Evolutionary conservation across 371 early-diverging fungal genomes (phyloP).

Genomic region (Circinella umbellata): DNA sequence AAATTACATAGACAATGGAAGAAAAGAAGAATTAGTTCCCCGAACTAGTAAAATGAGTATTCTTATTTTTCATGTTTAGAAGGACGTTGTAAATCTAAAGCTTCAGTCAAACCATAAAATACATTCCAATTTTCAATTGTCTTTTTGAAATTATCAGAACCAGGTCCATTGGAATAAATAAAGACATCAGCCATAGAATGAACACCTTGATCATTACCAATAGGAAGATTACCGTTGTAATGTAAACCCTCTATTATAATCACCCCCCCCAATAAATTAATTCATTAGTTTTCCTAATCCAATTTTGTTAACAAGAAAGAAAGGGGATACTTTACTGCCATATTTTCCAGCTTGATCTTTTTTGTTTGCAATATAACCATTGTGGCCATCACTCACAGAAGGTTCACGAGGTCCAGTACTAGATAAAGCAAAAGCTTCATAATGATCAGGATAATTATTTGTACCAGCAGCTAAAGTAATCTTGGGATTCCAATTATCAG

Average conservation of each 20-base stretch:
- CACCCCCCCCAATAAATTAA: no score
- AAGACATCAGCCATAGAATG: constrained; percentile 69
- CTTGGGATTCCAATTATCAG: constrained; percentile 63
- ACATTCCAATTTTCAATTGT: constrained; percentile 66
- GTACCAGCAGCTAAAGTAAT: constrained; percentile 69
- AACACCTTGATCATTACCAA: constrained; percentile 43
- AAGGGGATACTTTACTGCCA: constrained; percentile 19
- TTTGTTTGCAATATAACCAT: constrained; percentile 40
- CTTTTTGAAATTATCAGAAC: constrained; percentile 57
- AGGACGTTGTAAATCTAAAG: constrained; percentile 26
- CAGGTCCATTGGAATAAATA: constrained; percentile 59
- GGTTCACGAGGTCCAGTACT: constrained; percentile 48
- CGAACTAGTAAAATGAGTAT: no score
- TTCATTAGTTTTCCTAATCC: no score
- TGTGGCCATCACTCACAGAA: constrained; percentile 30
- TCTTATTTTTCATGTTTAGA: constrained; percentile 16
- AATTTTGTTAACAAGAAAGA: no score
- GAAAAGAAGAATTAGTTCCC: no score
- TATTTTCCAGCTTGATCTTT: constrained; percentile 42
- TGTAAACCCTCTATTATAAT: constrained; percentile 35
- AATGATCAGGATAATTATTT: constrained; percentile 60
- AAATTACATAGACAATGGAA: no score
- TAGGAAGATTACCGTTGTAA: constrained; percentile 46
- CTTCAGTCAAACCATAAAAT: constrained; percentile 62
- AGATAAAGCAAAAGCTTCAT: constrained; percentile 64